Conservation (phyloP, 495 filamentous ascomycete genomes). For the Lophiotrema nucula region DNA sequence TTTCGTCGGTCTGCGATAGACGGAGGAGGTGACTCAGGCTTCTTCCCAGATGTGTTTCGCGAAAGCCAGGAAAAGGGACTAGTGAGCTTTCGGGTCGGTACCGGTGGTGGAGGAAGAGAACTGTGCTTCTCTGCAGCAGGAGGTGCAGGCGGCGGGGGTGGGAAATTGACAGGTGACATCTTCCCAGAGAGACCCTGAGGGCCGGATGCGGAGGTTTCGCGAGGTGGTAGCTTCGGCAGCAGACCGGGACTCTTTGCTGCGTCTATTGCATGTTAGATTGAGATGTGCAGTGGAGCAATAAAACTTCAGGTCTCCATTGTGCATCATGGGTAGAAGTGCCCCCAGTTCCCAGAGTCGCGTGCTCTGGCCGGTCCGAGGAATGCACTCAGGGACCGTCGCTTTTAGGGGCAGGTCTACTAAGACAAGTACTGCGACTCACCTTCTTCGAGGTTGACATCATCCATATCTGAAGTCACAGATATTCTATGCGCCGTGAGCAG, state of each 20-base stretch:
- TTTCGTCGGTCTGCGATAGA: conserved; percentile 59
- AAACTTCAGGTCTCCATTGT: background rate
- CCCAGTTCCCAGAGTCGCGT: background rate
- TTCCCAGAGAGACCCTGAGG: conserved; percentile 30
- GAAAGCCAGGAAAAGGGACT: conserved; percentile 85
- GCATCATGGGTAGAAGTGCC: no score
- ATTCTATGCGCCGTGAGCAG: conserved; percentile 29
- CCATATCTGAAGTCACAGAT: conserved; percentile 34
- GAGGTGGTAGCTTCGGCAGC: conserved; percentile 31
- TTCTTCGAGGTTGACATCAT: conserved; percentile 35
- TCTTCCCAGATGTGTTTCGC: conserved; percentile 65
- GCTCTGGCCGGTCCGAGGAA: background rate
- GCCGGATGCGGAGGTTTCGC: conserved; percentile 13
- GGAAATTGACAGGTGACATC: conserved; percentile 32
- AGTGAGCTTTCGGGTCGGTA: conserved; percentile 63
- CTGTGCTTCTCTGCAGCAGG: conserved; percentile 19
- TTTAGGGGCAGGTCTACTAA: background rate
- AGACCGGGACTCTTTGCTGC: conserved; percentile 13
- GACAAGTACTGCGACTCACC: background rate
- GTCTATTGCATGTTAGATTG: conserved; percentile 21
- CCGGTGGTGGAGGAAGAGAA: conserved; percentile 36
- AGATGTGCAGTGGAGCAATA: background rate
- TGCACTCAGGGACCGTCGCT: background rate
- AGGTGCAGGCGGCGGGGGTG: conserved; percentile 29
- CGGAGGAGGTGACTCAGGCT: conserved; percentile 53